These are phyloP conservation scores for Earliella scabrosa DNA, from an alignment of 1,284 basidiomycete genomes.

Conservation along the genomic window DNA sequence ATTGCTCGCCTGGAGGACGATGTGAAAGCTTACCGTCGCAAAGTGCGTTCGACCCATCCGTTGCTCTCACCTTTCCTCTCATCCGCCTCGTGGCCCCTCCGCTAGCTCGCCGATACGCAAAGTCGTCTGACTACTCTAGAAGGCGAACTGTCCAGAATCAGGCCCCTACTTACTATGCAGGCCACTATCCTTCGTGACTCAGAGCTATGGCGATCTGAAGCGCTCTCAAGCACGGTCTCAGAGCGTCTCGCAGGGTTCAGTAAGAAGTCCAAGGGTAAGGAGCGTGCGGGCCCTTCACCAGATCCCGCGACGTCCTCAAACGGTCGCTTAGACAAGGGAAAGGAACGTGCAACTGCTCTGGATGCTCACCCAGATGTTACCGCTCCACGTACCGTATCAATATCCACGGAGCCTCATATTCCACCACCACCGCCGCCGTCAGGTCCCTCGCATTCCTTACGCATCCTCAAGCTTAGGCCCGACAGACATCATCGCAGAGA, in stretches of 20 bases:
- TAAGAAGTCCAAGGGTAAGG: conserved; percentile 17
- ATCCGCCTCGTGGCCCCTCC: background rate
- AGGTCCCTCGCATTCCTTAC: conserved; percentile 4
- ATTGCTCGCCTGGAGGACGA: conserved; percentile 52
- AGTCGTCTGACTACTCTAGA: conserved; percentile 50
- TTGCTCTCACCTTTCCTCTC: background rate
- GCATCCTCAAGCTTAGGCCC: background rate
- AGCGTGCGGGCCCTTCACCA: conserved; percentile 15
- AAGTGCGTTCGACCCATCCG: conserved; percentile 42
- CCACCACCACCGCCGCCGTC: background rate
- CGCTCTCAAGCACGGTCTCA: background rate
- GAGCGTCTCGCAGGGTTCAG: conserved; percentile 1
- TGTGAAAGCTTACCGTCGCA: conserved; percentile 57
- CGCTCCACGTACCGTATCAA: background rate
- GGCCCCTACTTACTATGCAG: conserved; percentile 60
- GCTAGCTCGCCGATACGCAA: conserved; percentile 52
- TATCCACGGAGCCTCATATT: background rate
- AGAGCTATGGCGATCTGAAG: conserved; percentile 19
- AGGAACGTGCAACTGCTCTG: too few species aligned
- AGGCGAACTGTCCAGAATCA: conserved; percentile 54
- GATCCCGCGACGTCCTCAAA: background rate
- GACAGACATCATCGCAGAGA: conserved; percentile 13
- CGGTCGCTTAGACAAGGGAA: background rate
- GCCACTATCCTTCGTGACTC: conserved; percentile 37
- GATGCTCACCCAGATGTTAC: background rate